Base-by-base conservation (phyloP, 2,329 filamentous ascomycete species). In the Colletotrichum caudatum region DNA sequence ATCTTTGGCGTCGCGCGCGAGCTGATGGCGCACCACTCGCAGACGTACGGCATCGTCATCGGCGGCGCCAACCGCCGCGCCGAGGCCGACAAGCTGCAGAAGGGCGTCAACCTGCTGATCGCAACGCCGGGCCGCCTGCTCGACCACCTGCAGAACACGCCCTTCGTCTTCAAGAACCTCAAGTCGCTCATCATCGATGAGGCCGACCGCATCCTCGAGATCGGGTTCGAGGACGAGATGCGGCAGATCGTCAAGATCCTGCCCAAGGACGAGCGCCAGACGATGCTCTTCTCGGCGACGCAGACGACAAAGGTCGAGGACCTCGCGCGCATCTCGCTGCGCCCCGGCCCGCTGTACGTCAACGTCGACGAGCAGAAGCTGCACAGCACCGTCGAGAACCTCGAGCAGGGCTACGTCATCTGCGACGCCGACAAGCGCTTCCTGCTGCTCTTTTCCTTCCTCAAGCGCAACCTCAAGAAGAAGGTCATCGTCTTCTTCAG, bases 251-350 rank as follows among this genome's bases (percentile, higher is more conserved):
- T 98, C 82, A 97, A 97, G 86, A 96, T 98, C 66, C 85, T 98
- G 23, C 94, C 95, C 58, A 92, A 92, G 76, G 91, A 97, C 69
- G 90, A 95, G 75, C 87, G 96, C 72, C 95, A 98, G 82, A 98
- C 95, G 0, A 96, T 97, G 92, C 89, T 99, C n/a, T 99, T 99
- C 87, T 98, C 94, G 18, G 96, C 96, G 18, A 99, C 96, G 5
- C 96, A 98, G 82, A 99, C 96, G 3, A 98, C 95, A 67, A 98
- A 99, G 84, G 96, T 99, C 76, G 95, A 98, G 83, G 96, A 99
- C 82, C 87, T 99, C 66, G 96, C 96, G 1, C 89, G 96, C 74
- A 97, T 99, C 79, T 99, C 96, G 5, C 87, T 99, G 59, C 90
- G 94, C 46, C 92, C 94, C 0, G 95, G 95, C 2, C 96, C 96